Evolutionary conservation across 352 stramenopile species (phyloP), one percentile per base, ranked within the genome.

Genomic region (Phytophthora ohioensis): DNA sequence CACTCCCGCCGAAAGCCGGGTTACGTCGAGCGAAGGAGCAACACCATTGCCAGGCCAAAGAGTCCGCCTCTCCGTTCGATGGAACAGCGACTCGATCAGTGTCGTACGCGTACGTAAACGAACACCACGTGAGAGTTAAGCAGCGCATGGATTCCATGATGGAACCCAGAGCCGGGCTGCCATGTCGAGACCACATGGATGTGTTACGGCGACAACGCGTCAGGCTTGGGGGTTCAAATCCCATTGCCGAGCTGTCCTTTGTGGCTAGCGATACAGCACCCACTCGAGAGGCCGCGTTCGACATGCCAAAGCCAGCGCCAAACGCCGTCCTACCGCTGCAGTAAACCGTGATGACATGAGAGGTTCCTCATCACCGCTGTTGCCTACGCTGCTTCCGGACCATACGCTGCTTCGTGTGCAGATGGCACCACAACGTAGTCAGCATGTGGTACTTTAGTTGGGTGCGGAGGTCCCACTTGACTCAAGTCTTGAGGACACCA

Each of bases 101-200:
- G 21, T 27, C 21, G 21, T 27, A 2, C 21, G 21, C 21, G 21
- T 27, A 27, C 21, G 56, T 34, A 54, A 30, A 49, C 45, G 42
- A 66, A 38, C 34, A 49, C 17, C 56, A 8, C 27, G 36, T 36
- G 5, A 55, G 7, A n/a, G 34, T 64, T 30, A 41, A n/a, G 36
- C 15, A 38, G 45, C 9, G 39, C 12, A 15, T 27, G 52, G 4
- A 38, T 32, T 27, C 21, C 21, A 2, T 27, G 21, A 27, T 17
- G 48, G 57, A 57, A 67, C 51, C 27, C 45, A 54, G 58, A 73
- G 66, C 52, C 43, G 65, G 64, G 64, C 43, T 65, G 41, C n/a
- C 45, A 32, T 59, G 13, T 10, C 17, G 30, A 69, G 58, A 69
- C 58, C 59, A 73, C 66, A 73, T 64, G 66, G 66, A 60, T 65